Base-by-base conservation (phyloP, 768 basidiomycete genomes). In the Rossbeevera mucosa region DNA sequence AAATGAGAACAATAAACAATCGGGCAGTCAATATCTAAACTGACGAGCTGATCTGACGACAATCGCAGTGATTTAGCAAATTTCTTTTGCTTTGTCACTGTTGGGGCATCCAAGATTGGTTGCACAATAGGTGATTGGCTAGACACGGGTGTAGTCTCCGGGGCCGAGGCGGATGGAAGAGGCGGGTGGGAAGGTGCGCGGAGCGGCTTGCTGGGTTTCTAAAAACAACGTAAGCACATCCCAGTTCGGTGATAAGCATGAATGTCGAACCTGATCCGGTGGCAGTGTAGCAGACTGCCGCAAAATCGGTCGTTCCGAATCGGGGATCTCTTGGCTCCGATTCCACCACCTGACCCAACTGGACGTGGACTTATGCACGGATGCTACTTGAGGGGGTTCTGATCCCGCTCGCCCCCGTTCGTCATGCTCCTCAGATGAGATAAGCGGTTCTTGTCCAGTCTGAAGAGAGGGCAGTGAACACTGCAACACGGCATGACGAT, bases 1-100 rank as follows among this genome's bases (percentile, higher is more conserved):
- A 22, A 25, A 22, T 56, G 33, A 58, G 49, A 20, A 13, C 6
- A 5, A 36, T 20, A 7, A 21, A 18, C 1, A 0, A 40, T 28
- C 25, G 24, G n/a, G 25, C 20, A 20, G 45, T 29, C 12, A n/a
- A 38, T 38, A 38, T 44, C 0, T 5, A 22, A 28, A 62, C 83
- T 63, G 60, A 94, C 93, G 38, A 99, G 78, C 66, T 99, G 96
- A 59, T 95, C 93, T 4, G 94, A 96, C 0, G 94, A 93, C 53
- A 99, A 71, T 6, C 96, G 80, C 53, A 99, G 70, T 0, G 95
- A 93, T 74, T 99, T 98, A 8, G 90, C 94, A 64, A 81, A 98
- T 62, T 80, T 86, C 64, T 80, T 81, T 47, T 62, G 57, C 21
- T 54, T 59, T 29, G 44, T 40, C 4, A 41, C 38, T 0, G 47